phyloP scores from a whole-genome alignment of 163 green algal species.

The Picocystis sp. region DNA sequence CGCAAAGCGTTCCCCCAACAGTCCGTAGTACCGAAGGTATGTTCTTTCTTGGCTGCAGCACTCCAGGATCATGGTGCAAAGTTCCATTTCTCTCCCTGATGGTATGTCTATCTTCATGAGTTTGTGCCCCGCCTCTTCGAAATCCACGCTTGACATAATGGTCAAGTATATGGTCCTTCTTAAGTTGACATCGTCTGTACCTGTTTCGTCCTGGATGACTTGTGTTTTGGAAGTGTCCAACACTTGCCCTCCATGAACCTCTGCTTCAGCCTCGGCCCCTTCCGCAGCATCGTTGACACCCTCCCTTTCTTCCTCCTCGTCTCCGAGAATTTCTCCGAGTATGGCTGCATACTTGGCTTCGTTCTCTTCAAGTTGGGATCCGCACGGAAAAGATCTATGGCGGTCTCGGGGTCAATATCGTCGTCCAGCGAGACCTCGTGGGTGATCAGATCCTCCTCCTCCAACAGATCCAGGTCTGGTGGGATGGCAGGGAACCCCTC shows the following conservation, averaged over 20 bases:
- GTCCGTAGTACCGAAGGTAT: slow-evolving; percentile 72
- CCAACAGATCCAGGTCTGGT: slow-evolving; percentile 80
- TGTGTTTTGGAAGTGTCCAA: slow-evolving; percentile 4
- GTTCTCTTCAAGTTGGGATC: slow-evolving; percentile 66
- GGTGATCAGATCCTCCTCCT: slow-evolving; percentile 86
- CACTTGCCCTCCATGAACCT: slow-evolving; percentile 14
- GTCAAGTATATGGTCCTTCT: slow-evolving; percentile 97
- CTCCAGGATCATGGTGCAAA: slow-evolving; percentile 92
- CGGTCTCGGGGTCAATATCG: slow-evolving; percentile 33
- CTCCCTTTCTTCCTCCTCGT: slow-evolving; percentile 32
- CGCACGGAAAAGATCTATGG: slow-evolving; percentile 76
- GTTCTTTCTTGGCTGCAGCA: slow-evolving; percentile 78
- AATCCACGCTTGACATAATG: slow-evolving; percentile 91
- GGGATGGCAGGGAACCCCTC: slow-evolving; percentile 42
- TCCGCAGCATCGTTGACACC: slow-evolving; percentile 14
- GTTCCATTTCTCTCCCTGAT: slow-evolving; percentile 58
- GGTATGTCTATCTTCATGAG: slow-evolving; percentile 79
- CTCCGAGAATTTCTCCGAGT: slow-evolving; percentile 67
- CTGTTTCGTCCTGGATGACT: slow-evolving; percentile 59
- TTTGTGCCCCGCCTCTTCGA: slow-evolving; percentile 98
- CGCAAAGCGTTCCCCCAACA: slow-evolving; percentile 87
- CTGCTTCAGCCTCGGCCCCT: slow-evolving; percentile 2
- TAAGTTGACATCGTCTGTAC: slow-evolving; percentile 93
- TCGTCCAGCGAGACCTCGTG: slow-evolving; percentile 68
- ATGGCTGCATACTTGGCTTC: slow-evolving; percentile 76